Conservation (phyloP, 352 stramenopile species). For the Phytopythium mirpurense region DNA sequence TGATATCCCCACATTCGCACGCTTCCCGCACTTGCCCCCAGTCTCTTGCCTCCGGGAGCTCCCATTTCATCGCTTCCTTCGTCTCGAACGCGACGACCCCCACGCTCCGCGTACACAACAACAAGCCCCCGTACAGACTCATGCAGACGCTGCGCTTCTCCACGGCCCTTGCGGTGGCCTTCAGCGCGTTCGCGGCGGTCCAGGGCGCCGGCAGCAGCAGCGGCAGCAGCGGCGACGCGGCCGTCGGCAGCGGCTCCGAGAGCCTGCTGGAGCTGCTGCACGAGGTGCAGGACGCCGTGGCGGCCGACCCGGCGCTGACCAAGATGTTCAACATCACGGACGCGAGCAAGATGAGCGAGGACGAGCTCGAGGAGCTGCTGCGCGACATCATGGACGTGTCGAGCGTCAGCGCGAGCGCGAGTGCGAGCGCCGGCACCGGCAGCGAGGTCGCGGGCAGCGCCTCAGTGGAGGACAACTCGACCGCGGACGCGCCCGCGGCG, state of each 20-base stretch:
- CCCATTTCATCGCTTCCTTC: constrained; percentile 1
- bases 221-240: constrained; percentile 8
- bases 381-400: constrained; percentile 18
- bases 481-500: constrained; percentile 7
- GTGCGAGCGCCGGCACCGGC: too few relatives aligned
- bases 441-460: constrained; percentile 7
- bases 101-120: not conserved
- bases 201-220: constrained; percentile 14
- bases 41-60: not conserved
- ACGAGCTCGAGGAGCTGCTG: constrained; percentile 26
- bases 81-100: not conserved
- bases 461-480: constrained; percentile 11
- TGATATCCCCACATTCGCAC: not conserved
- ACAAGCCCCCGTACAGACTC: not conserved
- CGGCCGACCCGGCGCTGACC: constrained; percentile 23
- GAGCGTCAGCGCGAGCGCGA: constrained; percentile 11
- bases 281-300: constrained; percentile 28
- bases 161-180: not conserved
- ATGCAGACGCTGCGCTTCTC: not conserved
- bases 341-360: constrained; percentile 30
- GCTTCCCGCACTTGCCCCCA: not conserved
- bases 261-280: constrained; percentile 24
- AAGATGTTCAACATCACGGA: constrained; percentile 32
- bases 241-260: constrained; percentile 7
- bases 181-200: constrained; percentile 4